phyloP scores from a whole-genome alignment of 805 yeast species.

The Candida namnaoensis region DNA sequence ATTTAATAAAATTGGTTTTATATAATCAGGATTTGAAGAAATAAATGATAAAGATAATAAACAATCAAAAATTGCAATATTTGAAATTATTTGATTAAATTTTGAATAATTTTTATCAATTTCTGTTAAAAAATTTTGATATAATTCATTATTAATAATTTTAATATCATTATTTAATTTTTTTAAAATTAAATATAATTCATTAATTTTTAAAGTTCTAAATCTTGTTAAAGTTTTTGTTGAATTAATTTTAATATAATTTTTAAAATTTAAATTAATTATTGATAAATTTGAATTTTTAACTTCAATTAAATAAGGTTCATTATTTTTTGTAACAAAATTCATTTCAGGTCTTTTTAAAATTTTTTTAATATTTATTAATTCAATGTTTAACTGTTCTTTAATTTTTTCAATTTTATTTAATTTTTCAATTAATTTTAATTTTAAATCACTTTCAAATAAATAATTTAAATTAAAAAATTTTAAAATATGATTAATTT shows the following conservation, averaged over 20 bases:
- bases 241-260: constrained; percentile 72
- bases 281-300: constrained; percentile 49
- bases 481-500: constrained; percentile 32
- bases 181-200: constrained; percentile 29
- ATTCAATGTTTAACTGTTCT: constrained; percentile 38
- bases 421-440: constrained; percentile 23
- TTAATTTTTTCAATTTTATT: constrained; percentile 35
- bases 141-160: no score
- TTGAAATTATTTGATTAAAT: constrained; percentile 40
- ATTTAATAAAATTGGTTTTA: constrained; percentile 54
- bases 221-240: constrained; percentile 64
- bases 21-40: constrained; percentile 55
- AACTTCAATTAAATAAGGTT: constrained; percentile 72
- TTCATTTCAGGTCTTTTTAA: constrained; percentile 50
- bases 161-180: constrained; percentile 30
- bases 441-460: constrained; percentile 25
- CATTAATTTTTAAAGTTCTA: constrained; percentile 50
- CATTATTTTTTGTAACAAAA: constrained; percentile 49
- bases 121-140: constrained; percentile 34
- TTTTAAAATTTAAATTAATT: constrained; percentile 46
- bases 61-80: constrained; percentile 63
- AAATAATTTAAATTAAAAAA: constrained; percentile 31
- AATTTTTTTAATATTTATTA: constrained; percentile 32
- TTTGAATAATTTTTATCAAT: constrained; percentile 35
- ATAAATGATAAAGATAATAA: constrained; percentile 61